phyloP scores from a whole-genome alignment of 805 yeast genomes.

The Candida rishiriensis region DNA sequence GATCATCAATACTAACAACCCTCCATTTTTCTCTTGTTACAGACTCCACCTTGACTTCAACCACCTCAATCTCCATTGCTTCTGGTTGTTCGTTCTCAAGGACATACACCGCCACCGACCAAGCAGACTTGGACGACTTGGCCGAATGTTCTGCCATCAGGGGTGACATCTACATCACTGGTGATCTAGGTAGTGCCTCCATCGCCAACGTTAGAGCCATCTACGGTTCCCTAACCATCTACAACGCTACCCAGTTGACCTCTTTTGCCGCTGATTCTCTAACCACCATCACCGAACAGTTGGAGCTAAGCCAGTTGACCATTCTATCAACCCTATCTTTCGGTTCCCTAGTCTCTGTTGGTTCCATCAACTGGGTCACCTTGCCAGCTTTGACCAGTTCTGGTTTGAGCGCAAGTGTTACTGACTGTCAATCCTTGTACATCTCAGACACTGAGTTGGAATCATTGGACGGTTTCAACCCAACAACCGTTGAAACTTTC shows the following conservation, averaged over 20 bases:
- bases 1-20: slow-evolving; percentile 1
- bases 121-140: slow-evolving; percentile 70
- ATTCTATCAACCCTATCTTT: slow-evolving; percentile 62
- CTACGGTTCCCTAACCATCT: slow-evolving; percentile 68
- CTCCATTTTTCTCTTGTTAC: too few species aligned
- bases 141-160: slow-evolving; percentile 72
- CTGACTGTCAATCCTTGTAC: slow-evolving; percentile 64
- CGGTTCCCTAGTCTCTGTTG: slow-evolving; percentile 78
- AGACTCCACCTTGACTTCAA: slow-evolving; percentile 52
- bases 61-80: slow-evolving; percentile 42
- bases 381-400: slow-evolving; percentile 76
- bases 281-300: slow-evolving; percentile 66
- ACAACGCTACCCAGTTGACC: slow-evolving; percentile 59
- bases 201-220: slow-evolving; percentile 73
- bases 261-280: slow-evolving; percentile 76
- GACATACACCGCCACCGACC: slow-evolving; percentile 69
- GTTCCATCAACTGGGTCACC: slow-evolving; percentile 73
- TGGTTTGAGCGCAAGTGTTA: slow-evolving; percentile 66
- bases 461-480: slow-evolving; percentile 60
- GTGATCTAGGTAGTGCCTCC: slow-evolving; percentile 58
- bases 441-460: slow-evolving; percentile 72
- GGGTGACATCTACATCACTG: slow-evolving; percentile 73
- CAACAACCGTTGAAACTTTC: slow-evolving; percentile 46
- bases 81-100: slow-evolving; percentile 62
- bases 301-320: slow-evolving; percentile 61